phyloP scores from a whole-genome alignment of 2,329 filamentous ascomycete genomes.

The Talaromyces sp. region DNA sequence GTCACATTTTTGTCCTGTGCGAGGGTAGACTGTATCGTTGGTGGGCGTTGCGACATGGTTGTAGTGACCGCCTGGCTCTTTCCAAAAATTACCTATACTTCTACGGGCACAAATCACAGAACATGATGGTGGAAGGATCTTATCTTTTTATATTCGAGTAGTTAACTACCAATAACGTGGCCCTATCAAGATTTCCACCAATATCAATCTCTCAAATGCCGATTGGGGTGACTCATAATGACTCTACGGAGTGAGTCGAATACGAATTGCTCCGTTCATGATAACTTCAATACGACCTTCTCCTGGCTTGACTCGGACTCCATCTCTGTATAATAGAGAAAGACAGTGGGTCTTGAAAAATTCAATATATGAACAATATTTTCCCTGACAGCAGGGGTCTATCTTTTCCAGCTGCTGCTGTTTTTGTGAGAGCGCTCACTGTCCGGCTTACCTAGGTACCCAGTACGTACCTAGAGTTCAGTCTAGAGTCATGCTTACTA shows the following conservation, averaged over 20 bases:
- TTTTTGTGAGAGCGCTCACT: too few relatives aligned
- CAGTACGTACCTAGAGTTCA: too few relatives aligned
- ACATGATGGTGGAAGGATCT: neutral
- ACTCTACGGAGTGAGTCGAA: neutral
- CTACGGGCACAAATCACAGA: too few relatives aligned
- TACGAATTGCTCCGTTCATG: neutral
- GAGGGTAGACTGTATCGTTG: conserved; percentile 18
- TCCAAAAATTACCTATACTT: neutral
- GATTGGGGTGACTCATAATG: neutral
- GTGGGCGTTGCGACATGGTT: conserved; percentile 16
- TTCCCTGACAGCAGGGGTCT: too few relatives aligned
- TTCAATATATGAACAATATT: neutral
- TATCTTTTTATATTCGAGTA: neutral
- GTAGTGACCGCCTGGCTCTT: neutral
- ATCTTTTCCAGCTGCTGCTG: too few relatives aligned
- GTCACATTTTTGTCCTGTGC: conserved; percentile 11
- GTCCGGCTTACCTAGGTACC: too few relatives aligned
- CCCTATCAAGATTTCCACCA: neutral
- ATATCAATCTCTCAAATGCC: neutral
- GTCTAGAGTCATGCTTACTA: too few relatives aligned
- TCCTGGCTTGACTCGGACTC: neutral
- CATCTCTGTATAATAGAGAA: neutral
- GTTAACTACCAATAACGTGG: too few relatives aligned
- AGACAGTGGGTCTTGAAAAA: neutral
- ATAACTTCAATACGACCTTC: neutral